Evolutionary conservation across 768 basidiomycete genomes (phyloP).

Genomic region (Russula foetens): DNA sequence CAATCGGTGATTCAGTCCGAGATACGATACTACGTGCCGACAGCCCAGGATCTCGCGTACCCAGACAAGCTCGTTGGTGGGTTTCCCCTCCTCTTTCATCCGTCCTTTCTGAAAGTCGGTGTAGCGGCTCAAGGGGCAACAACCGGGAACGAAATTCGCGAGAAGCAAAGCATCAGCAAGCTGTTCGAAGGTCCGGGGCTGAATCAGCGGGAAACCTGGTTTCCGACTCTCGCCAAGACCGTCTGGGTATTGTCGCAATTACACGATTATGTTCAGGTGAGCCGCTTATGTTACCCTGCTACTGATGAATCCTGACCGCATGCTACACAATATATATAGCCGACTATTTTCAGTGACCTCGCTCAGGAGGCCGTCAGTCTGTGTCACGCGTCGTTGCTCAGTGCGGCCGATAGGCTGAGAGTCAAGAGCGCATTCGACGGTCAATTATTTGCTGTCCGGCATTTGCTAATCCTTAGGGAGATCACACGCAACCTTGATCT

Average conservation of each 20-base stretch:
- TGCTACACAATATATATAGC: conserved; percentile 35
- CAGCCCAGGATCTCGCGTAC: conserved; percentile 75
- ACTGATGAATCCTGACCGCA: neutral
- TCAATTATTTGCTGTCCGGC: conserved; percentile 81
- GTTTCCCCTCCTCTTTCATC: conserved; percentile 22
- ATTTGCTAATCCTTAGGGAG: conserved; percentile 88
- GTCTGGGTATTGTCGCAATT: conserved; percentile 89
- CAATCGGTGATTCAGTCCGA: conserved; percentile 87
- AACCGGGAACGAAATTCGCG: conserved; percentile 41
- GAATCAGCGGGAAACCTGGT: conserved; percentile 82
- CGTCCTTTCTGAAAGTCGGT: neutral
- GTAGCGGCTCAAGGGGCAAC: conserved; percentile 40
- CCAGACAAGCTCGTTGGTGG: conserved; percentile 71
- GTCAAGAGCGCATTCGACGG: conserved; percentile 55
- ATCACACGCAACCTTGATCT: conserved; percentile 70
- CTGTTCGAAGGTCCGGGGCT: conserved; percentile 64
- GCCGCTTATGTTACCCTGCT: conserved; percentile 8
- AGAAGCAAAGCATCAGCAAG: conserved; percentile 62
- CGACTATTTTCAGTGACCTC: conserved; percentile 94
- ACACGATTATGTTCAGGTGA: conserved; percentile 86
- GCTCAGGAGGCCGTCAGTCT: conserved; percentile 86
- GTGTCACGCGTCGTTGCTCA: conserved; percentile 73
- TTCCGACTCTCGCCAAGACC: conserved; percentile 79
- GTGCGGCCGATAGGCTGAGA: conserved; percentile 60
- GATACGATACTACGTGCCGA: conserved; percentile 75